These are phyloP conservation scores for Purpureocillium takamizusanense DNA, from an alignment of 2,329 filamentous ascomycete genomes.

Conservation along the genomic window DNA sequence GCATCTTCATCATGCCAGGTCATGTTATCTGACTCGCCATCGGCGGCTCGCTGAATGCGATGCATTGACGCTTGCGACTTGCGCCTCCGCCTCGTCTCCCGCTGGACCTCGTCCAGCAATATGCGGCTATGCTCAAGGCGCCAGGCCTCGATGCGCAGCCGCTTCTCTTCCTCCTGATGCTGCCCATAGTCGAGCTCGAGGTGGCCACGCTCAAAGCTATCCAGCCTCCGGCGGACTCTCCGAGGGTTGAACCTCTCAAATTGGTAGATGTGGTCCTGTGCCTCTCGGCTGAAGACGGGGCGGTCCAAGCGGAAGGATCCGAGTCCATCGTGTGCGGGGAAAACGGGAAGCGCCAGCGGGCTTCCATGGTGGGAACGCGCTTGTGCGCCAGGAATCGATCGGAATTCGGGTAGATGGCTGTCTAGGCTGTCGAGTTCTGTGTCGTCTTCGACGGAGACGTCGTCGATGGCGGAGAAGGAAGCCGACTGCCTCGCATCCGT, in stretches of 20 bases:
- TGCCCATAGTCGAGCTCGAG: slow-evolving; percentile 43
- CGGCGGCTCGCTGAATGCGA: slow-evolving; percentile 16
- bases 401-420: slow-evolving; percentile 82
- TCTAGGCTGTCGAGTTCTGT: slow-evolving; percentile 87
- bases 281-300: slow-evolving; percentile 39
- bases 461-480: slow-evolving; percentile 26
- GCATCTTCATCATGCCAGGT: slow-evolving; percentile 46
- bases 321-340: slow-evolving; percentile 88
- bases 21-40: slow-evolving; percentile 27
- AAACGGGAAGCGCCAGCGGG: slow-evolving; percentile 52
- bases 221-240: slow-evolving; percentile 45
- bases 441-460: slow-evolving; percentile 48
- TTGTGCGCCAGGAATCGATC: slow-evolving; percentile 41
- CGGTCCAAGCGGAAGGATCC: slow-evolving; percentile 70
- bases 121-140: slow-evolving; percentile 81
- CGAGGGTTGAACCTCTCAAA: slow-evolving; percentile 80
- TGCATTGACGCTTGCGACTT: slow-evolving; percentile 46
- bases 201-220: slow-evolving; percentile 42
- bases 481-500: slow-evolving; percentile 31
- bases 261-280: slow-evolving; percentile 81
- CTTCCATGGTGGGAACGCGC: slow-evolving; percentile 13
- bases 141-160: slow-evolving; percentile 84
- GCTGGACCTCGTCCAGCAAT: slow-evolving; percentile 80
- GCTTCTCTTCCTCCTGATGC: slow-evolving; percentile 61
- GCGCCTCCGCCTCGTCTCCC: slow-evolving; percentile 64